Evolutionary conservation across 805 yeast species (phyloP), one percentile per base, ranked within the genome.

Genomic region (Candida chauliodis): DNA sequence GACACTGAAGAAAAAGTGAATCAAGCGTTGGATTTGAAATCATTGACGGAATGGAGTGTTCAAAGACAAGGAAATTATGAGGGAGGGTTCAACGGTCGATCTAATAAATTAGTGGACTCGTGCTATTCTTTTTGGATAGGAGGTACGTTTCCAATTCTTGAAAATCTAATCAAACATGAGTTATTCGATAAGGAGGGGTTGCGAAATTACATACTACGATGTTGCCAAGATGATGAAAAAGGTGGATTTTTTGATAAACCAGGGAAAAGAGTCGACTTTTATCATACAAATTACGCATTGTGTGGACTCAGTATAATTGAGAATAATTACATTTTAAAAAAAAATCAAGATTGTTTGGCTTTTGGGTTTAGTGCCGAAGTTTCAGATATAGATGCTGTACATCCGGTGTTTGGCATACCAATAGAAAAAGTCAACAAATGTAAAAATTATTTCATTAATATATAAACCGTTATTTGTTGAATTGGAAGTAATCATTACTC

Each of bases 121-220:
- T 93, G 99, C 59, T 93, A 93, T 57, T 79, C 91, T 53, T 91
- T 84, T 58, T 93, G 99, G 99, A 83, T 89, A 2, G 98, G 98
- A 1, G 95, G 88, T 0, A 56, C 81, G 26, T 67, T 73, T 45
- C 78, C 86, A 0, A 58, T 87, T 24, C 42, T 88, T 3, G 93
- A 85, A 42, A 64, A 74, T 0, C 63, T 81, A 1, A 25, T 48
- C 1, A 42, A 23, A 0, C 25, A 30, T 17, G 38, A 28, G 46
- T 73, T 41, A 53, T 64, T 82, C 43, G 69, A 79, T 42, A 73
- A 89, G 43, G 65, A 71, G 8, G 79, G 76, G 1, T 61, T 91
- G 31, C 75, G 70, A 38, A 71, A 75, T 36, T 93, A 86, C 55
- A 76, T 87, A 3, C 57, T 88, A 20, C 69, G 74, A 44, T 89